phyloP scores from a whole-genome alignment of 1,139 yeast genomes.

The Pichia sp. region DNA sequence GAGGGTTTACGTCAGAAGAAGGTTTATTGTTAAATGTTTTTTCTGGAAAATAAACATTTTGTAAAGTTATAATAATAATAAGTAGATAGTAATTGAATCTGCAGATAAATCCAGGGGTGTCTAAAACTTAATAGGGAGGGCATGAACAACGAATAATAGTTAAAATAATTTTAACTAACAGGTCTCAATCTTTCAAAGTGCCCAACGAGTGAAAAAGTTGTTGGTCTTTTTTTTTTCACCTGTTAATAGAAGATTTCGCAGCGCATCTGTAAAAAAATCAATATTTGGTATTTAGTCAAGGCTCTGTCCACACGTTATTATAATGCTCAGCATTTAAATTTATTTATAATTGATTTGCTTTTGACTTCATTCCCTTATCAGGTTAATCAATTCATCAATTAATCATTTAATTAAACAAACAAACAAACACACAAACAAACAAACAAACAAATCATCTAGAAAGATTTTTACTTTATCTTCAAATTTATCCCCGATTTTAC shows the following conservation, averaged over 20 bases:
- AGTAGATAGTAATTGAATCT: too few relatives aligned
- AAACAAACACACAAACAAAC: slow-evolving; percentile 10
- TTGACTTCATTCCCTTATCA: too few relatives aligned
- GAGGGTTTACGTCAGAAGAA: too few relatives aligned
- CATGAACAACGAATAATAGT: too few relatives aligned
- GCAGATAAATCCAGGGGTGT: too few relatives aligned
- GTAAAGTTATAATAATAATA: too few relatives aligned
- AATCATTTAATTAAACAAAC: slow-evolving; percentile 4
- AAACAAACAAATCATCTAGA: not conserved
- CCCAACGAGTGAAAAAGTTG: not conserved
- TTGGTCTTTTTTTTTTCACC: not conserved
- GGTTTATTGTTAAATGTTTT: too few relatives aligned
- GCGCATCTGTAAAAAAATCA: too few relatives aligned
- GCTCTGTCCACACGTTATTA: not conserved
- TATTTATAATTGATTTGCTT: too few relatives aligned
- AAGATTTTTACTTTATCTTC: not conserved
- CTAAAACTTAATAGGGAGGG: too few relatives aligned
- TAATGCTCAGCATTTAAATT: not conserved
- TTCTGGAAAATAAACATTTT: too few relatives aligned
- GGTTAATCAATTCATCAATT: not conserved
- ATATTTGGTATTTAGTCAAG: not conserved
- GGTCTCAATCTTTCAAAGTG: not conserved
- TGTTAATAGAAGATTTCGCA: not conserved
- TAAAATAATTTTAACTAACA: not conserved
- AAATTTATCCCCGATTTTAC: not conserved